These are phyloP conservation scores for Nitzschia putrida DNA, from an alignment of 108 stramenopile genomes.

Conservation along the genomic window DNA sequence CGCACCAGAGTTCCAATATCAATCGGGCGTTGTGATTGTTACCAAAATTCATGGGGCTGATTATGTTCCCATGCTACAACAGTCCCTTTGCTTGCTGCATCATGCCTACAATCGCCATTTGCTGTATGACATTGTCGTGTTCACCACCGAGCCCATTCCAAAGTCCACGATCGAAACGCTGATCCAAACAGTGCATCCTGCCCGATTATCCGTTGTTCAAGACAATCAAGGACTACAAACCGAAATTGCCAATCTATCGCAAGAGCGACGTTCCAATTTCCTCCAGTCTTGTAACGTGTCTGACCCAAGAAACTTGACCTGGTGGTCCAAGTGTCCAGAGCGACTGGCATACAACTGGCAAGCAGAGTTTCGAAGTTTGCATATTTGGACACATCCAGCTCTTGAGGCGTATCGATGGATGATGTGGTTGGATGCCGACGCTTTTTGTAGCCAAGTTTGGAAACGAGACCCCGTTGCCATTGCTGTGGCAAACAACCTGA, in stretches of 20 bases:
- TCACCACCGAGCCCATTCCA: slow-evolving; percentile 35
- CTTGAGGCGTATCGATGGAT: slow-evolving; percentile 47
- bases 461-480: slow-evolving; percentile 44
- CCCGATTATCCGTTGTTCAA: slow-evolving; percentile 34
- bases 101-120: slow-evolving; percentile 41
- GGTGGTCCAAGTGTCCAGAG: slow-evolving; percentile 31
- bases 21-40: slow-evolving; percentile 47
- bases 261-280: slow-evolving; percentile 10
- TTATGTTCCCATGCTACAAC: slow-evolving; percentile 18
- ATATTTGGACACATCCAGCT: slow-evolving; percentile 48
- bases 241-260: slow-evolving; percentile 29
- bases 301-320: slow-evolving; percentile 12
- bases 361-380: slow-evolving; percentile 52
- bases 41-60: slow-evolving; percentile 48
- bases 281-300: slow-evolving; percentile 27
- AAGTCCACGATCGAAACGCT: slow-evolving; percentile 9
- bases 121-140: slow-evolving; percentile 47
- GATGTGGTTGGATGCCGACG: slow-evolving; percentile 65
- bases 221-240: slow-evolving; percentile 29
- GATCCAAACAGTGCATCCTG: slow-evolving; percentile 22
- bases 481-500: slow-evolving; percentile 43
- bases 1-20: slow-evolving; percentile 10
- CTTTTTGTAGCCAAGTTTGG: slow-evolving; percentile 44
- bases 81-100: slow-evolving; percentile 41
- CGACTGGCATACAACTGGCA: slow-evolving; percentile 41